These are phyloP conservation scores for Calonectria leucothoes DNA, from an alignment of 2,329 filamentous ascomycete species.

Conservation along the genomic window DNA sequence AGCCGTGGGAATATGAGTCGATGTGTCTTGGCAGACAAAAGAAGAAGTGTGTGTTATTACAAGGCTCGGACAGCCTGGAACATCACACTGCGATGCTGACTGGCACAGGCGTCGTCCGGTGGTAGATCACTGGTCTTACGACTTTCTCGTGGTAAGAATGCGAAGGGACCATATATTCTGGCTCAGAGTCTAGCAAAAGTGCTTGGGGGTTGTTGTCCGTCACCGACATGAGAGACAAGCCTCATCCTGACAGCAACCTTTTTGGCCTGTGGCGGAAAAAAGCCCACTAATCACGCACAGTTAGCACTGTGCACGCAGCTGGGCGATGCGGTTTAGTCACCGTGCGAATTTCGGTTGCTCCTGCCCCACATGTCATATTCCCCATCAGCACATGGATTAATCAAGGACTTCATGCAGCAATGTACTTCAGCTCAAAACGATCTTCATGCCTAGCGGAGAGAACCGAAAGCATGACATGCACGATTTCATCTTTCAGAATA, in stretches of 20 bases:
- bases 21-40: not conserved
- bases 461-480: not conserved
- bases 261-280: constrained; percentile 15
- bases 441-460: not conserved
- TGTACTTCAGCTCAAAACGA: not conserved
- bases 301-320: constrained; percentile 9
- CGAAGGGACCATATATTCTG: not conserved
- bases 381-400: not conserved
- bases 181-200: not conserved
- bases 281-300: constrained; percentile 12
- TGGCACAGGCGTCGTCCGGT: not conserved
- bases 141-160: not conserved
- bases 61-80: not conserved
- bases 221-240: not conserved
- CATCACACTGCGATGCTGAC: not conserved
- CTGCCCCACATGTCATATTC: constrained; percentile 8
- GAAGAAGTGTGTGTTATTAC: not conserved
- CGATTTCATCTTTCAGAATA: not conserved
- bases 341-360: not conserved
- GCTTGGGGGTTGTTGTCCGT: not conserved
- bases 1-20: constrained; percentile 6
- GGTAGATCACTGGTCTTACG: not conserved
- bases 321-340: not conserved
- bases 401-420: not conserved
- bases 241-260: not conserved